Evolutionary conservation across 2,329 filamentous ascomycete species (phyloP).

Genomic region (Xylaria hypoxylon): DNA sequence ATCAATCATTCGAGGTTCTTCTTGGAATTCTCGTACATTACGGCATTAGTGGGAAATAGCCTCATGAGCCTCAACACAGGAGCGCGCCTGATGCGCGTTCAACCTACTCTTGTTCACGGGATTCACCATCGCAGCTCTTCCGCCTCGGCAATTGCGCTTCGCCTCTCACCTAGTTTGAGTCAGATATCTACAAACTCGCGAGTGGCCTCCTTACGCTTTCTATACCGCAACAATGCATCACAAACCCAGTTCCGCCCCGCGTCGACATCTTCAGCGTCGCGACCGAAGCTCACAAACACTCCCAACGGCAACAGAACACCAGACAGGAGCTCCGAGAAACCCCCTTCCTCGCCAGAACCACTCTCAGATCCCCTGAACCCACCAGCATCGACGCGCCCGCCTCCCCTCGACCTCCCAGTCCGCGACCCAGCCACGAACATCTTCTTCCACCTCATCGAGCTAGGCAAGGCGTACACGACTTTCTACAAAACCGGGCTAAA

Average conservation of each 20-base stretch:
- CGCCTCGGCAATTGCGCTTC: slow-evolving; percentile 10
- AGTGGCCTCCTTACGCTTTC: neutral
- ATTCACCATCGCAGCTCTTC: slow-evolving; percentile 3
- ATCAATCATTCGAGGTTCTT: neutral
- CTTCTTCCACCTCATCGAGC: slow-evolving; percentile 66
- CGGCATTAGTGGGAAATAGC: neutral
- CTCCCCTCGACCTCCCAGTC: slow-evolving; percentile 72
- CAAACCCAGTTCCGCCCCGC: slow-evolving; percentile 7
- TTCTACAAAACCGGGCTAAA: slow-evolving; percentile 92
- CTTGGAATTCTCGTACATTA: neutral
- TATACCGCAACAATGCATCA: neutral
- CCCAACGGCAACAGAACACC: slow-evolving; percentile 1
- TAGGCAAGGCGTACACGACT: slow-evolving; percentile 79
- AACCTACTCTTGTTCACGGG: slow-evolving; percentile 22
- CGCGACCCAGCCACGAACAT: slow-evolving; percentile 60
- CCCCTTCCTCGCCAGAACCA: slow-evolving; percentile 20
- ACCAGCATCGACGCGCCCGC: slow-evolving; percentile 77
- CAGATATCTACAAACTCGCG: neutral
- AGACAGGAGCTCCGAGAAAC: neutral
- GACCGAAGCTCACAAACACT: neutral
- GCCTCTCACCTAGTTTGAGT: neutral
- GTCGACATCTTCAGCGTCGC: slow-evolving; percentile 13
- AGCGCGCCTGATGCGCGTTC: slow-evolving; percentile 45
- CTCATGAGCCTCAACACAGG: slow-evolving; percentile 42
- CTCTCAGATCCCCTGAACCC: slow-evolving; percentile 70